Base-by-base conservation (phyloP, 202 grass and related monocot species). In the Musa balbisiana region DNA sequence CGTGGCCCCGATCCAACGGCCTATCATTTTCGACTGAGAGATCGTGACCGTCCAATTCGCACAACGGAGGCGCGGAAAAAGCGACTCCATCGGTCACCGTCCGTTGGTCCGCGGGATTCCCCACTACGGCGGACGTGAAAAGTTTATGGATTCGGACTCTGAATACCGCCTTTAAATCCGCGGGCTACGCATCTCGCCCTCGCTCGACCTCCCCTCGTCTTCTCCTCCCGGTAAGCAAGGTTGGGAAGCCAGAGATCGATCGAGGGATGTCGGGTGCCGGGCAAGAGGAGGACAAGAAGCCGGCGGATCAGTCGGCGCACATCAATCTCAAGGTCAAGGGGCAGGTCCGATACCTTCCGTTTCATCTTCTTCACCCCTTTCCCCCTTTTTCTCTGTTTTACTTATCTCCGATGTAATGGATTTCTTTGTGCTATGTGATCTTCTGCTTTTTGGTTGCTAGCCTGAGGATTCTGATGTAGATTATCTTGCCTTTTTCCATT, bases 241-340 rank as follows among this genome's bases (percentile, higher is more conserved):
- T 13, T 23, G 23, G 23, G 56, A 60, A 60, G n/a, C 10, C 23
- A 2, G 19, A 65, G 23, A 11, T 3, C 21, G 10, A 21, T 10
- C 10, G n/a, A 24, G 21, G 11, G 63, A 65, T 65, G 63, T 65
- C 63, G 21, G 63, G 63, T 2, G 23, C 63, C 2, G 63, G 63
- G 63, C 63, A 65, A 11, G 63, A 65, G 63, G 63, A 65, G 63
- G 63, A 65, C 63, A 65, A 65, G 63, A 65, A 65, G 63, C 63
- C 63, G 63, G 63, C 63, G 10, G 63, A 65, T 65, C 63, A 65
- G 23, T 11, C 63, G 63, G 63, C 63, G 22, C 63, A 65, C 63
- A 65, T 65, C 63, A 65, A 65, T 25, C 63, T 65, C 63, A 65
- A 65, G 63, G 63, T 65, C 3, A 65, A 65, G 63, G 63, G 63